Percentiles rank a stretch among this genome's conserved stretches.
phyloP scores from a whole-genome alignment of 768 basidiomycete species.

The Rhodosporidiobolus odoratus region DNA sequence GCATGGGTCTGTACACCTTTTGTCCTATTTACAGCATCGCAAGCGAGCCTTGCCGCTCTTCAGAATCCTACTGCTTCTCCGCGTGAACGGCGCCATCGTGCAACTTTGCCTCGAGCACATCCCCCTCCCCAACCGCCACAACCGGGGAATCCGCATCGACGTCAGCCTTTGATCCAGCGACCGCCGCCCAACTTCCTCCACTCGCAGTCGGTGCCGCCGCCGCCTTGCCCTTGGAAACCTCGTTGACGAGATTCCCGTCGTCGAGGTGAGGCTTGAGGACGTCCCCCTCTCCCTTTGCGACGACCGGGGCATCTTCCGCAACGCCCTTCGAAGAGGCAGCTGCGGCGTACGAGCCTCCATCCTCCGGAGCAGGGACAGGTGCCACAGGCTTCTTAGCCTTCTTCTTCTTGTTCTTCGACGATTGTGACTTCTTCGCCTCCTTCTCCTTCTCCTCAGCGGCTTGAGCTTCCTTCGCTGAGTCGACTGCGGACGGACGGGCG shows the following conservation, averaged over 20 bases:
- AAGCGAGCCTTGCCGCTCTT: neutral
- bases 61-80: neutral
- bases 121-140: constrained; percentile 11
- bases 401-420: neutral
- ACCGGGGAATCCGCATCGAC: neutral
- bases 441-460: neutral
- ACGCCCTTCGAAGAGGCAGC: neutral
- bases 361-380: neutral
- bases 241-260: neutral
- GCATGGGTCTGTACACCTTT: no score
- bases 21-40: no score
- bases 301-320: neutral
- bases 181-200: constrained; percentile 1
- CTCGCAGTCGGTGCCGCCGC: neutral
- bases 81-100: neutral
- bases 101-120: neutral
- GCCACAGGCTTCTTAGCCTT: neutral
- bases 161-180: neutral
- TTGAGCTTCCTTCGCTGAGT: neutral
- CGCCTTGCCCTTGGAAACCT: neutral
- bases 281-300: constrained; percentile 3
- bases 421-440: neutral
- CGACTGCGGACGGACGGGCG: neutral
- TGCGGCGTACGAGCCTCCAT: neutral
- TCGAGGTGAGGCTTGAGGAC: neutral